Conservation (phyloP, 352 stramenopile genomes). For the Phytopythium sindhum region DNA sequence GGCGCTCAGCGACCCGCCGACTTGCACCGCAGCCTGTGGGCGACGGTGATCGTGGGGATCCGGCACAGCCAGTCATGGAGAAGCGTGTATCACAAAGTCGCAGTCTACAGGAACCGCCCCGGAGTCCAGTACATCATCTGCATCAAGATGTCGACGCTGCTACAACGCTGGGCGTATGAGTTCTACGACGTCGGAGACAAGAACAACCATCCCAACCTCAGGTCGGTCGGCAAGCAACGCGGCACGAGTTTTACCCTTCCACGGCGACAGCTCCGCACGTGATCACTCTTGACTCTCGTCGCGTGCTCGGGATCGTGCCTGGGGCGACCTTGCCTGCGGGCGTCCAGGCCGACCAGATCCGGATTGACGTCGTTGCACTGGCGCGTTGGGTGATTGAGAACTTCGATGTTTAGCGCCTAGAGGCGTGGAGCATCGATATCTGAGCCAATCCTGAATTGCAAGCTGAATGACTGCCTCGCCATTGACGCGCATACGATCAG, state of each 20-base stretch:
- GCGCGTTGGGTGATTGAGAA: neutral
- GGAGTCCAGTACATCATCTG: neutral
- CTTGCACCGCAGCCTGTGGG: neutral
- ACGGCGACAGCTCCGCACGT: neutral
- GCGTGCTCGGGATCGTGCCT: neutral
- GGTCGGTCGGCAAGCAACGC: neutral
- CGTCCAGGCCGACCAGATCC: no score
- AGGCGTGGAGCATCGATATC: neutral
- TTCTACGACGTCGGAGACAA: neutral
- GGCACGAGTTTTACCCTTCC: neutral
- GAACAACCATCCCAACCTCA: no score
- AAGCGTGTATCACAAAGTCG: neutral
- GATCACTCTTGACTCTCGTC: neutral
- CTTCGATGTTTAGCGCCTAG: neutral
- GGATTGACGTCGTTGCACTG: neutral
- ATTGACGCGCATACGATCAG: neutral
- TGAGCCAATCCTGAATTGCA: neutral
- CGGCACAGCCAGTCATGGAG: neutral
- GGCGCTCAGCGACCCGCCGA: neutral
- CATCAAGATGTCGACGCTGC: neutral
- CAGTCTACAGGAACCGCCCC: neutral
- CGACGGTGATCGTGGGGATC: neutral
- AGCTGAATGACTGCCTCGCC: neutral
- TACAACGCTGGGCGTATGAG: neutral
- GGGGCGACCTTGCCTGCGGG: neutral